phyloP scores from a whole-genome alignment of 768 basidiomycete genomes.

The Lentinula sp. region DNA sequence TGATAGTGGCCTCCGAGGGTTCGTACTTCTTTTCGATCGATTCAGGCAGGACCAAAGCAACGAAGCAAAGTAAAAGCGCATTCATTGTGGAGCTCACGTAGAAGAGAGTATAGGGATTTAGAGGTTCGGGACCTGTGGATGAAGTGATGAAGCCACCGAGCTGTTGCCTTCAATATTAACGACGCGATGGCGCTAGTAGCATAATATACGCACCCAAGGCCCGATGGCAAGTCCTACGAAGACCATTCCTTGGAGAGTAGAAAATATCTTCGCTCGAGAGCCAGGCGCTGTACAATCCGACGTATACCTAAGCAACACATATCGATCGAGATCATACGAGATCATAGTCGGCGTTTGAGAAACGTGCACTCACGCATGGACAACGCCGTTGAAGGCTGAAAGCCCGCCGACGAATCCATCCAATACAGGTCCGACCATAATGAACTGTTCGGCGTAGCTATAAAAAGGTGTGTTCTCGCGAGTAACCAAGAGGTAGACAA shows the following conservation, averaged over 20 bases:
- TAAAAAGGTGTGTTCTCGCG: slow-evolving; percentile 40
- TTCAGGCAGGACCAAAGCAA: slow-evolving; percentile 47
- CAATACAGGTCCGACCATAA: slow-evolving; percentile 70
- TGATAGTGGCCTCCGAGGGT: not conserved
- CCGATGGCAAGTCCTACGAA: slow-evolving; percentile 76
- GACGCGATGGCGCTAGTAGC: not conserved
- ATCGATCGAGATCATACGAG: slow-evolving; percentile 13
- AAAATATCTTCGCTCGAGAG: slow-evolving; percentile 49
- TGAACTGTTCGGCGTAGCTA: slow-evolving; percentile 59
- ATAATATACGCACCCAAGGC: slow-evolving; percentile 55
- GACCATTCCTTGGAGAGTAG: slow-evolving; percentile 66
- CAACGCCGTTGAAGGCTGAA: slow-evolving; percentile 56
- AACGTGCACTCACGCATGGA: slow-evolving; percentile 57
- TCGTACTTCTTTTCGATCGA: slow-evolving; percentile 30
- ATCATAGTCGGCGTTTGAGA: slow-evolving; percentile 25
- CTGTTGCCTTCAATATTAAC: not conserved
- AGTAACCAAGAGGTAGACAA: slow-evolving; percentile 76
- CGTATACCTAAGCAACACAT: slow-evolving; percentile 34
- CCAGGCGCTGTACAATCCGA: slow-evolving; percentile 49
- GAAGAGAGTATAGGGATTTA: slow-evolving; percentile 43
- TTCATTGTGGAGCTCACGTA: slow-evolving; percentile 37
- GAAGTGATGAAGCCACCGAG: slow-evolving; percentile 1
- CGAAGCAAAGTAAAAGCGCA: slow-evolving; percentile 28
- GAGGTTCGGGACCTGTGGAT: not conserved
- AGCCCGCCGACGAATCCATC: slow-evolving; percentile 78